Evolutionary conservation across 805 yeast species (phyloP).

Genomic region (Kuraishia piskuri): DNA sequence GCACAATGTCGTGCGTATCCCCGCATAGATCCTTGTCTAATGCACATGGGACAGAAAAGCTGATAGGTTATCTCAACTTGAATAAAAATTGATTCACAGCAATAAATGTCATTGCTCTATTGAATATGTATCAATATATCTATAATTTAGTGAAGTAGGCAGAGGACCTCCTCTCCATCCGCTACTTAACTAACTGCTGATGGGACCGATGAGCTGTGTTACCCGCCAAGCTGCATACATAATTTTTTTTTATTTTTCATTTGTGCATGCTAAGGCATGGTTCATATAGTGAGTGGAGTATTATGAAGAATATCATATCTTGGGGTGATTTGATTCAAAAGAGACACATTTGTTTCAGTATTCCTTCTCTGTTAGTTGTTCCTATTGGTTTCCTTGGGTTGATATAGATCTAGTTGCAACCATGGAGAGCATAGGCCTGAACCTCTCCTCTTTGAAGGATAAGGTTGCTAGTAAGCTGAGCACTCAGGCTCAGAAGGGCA

Average conservation of each 20-base stretch:
- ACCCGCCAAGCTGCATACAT: not conserved
- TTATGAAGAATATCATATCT: not conserved
- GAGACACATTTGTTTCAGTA: not conserved
- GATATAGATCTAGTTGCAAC: not conserved
- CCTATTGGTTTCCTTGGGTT: too few species aligned
- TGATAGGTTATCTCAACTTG: too few species aligned
- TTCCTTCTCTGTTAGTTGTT: not conserved
- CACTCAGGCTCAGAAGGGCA: slow-evolving; percentile 12
- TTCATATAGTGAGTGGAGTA: not conserved
- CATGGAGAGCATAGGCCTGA: slow-evolving; percentile 21
- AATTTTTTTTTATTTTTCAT: not conserved
- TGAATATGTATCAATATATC: too few species aligned
- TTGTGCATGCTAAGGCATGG: not conserved
- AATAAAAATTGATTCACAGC: too few species aligned
- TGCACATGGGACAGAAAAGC: too few species aligned
- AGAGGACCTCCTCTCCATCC: too few species aligned
- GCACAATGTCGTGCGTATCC: too few species aligned
- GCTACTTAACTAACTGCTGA: not conserved
- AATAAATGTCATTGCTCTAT: too few species aligned
- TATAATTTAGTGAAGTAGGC: too few species aligned
- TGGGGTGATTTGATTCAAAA: not conserved
- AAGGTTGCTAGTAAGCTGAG: slow-evolving; percentile 49
- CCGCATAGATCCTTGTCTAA: too few species aligned
- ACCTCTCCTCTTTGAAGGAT: slow-evolving; percentile 52
- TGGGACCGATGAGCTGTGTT: not conserved